A percentile compares a stretch with the other conserved stretches of the same genome.
Evolutionary conservation across 2,329 filamentous ascomycete genomes (phyloP).

Genomic region (Sclerotinia spermophila): DNA sequence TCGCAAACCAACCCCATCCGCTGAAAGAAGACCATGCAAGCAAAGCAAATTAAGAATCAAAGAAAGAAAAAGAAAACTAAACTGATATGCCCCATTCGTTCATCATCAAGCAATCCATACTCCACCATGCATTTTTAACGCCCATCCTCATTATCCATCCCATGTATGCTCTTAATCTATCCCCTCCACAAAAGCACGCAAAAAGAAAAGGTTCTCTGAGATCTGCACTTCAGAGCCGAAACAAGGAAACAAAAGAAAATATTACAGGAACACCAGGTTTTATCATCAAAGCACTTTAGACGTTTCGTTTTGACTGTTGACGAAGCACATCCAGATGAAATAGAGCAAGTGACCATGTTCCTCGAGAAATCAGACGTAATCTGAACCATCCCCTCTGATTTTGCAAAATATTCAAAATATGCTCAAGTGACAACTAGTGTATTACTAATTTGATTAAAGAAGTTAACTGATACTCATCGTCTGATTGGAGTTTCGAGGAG

Average conservation of each 20-base stretch:
- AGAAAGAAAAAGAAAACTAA: background rate
- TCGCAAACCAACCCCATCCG: background rate
- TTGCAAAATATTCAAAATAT: background rate
- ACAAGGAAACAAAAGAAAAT: background rate
- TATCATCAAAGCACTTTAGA: slow-evolving; percentile 1
- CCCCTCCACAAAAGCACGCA: background rate
- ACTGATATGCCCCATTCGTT: background rate
- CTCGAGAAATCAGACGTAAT: background rate
- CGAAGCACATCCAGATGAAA: background rate
- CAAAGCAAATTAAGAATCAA: background rate
- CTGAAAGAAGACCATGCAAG: slow-evolving; percentile 6
- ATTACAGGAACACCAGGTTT: background rate
- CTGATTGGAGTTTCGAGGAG: slow-evolving; percentile 8
- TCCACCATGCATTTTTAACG: slow-evolving; percentile 15
- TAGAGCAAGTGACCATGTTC: background rate
- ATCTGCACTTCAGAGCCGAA: background rate
- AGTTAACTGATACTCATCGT: background rate
- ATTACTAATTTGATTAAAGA: background rate
- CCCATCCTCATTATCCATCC: background rate
- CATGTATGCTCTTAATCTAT: slow-evolving; percentile 1
- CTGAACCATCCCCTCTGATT: background rate
- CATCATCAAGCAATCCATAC: background rate
- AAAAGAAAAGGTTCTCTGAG: background rate
- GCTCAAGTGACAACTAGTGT: background rate
- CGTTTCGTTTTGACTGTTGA: background rate